These are phyloP conservation scores for Lantana camara DNA, from an alignment of 257 asterid species.

Conservation along the genomic window DNA sequence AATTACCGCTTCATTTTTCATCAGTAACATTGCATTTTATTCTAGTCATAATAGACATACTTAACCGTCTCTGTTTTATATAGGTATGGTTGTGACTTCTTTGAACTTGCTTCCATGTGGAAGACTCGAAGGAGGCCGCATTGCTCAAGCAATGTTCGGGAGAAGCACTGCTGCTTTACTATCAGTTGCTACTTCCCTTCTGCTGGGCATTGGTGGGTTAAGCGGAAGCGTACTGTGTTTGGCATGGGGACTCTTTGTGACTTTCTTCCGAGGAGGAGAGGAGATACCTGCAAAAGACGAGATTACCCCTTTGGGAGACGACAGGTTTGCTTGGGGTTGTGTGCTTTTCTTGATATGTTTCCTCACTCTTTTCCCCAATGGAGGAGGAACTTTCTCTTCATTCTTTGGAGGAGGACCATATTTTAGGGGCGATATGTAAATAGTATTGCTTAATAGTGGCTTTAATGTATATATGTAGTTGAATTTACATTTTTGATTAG, in stretches of 20 bases:
- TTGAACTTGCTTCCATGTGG: slow-evolving; percentile 88
- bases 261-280: slow-evolving; percentile 89
- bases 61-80: background rate
- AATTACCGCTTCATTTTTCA: too few species aligned
- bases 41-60: background rate
- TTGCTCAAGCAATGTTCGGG: slow-evolving; percentile 88
- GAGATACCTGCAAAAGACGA: slow-evolving; percentile 90
- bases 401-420: slow-evolving; percentile 76
- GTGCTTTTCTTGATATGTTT: slow-evolving; percentile 81
- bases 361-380: slow-evolving; percentile 89
- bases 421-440: slow-evolving; percentile 64
- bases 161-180: slow-evolving; percentile 59
- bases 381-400: slow-evolving; percentile 84
- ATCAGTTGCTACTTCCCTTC: slow-evolving; percentile 65
- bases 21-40: too few species aligned
- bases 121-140: slow-evolving; percentile 90
- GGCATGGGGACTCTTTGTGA: slow-evolving; percentile 88
- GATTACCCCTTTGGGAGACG: slow-evolving; percentile 80
- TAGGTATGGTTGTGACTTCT: slow-evolving; percentile 95
- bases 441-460: background rate
- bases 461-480: too few species aligned
- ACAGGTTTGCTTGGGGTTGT: slow-evolving; percentile 80
- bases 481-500: too few species aligned
- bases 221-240: slow-evolving; percentile 84
- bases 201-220: slow-evolving; percentile 81